Conservation (phyloP, 805 yeast genomes). For the Yarrowia sp. region DNA sequence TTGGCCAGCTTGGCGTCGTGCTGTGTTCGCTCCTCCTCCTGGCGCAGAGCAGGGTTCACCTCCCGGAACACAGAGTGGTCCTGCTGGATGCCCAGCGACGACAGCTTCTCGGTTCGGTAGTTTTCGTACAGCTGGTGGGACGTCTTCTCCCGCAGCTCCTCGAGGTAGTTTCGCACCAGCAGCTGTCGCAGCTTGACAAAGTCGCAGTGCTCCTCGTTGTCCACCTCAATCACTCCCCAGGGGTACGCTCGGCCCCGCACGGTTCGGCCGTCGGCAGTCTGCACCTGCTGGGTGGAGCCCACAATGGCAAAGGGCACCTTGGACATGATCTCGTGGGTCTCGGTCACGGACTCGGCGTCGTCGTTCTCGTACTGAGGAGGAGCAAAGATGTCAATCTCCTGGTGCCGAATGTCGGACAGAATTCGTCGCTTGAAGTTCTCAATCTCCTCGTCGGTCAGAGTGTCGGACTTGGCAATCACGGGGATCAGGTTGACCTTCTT, state of each 20-base stretch:
- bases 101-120: slow-evolving; percentile 81
- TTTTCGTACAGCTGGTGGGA: slow-evolving; percentile 73
- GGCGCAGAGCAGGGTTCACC: slow-evolving; percentile 87
- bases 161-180: slow-evolving; percentile 84
- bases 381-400: slow-evolving; percentile 69
- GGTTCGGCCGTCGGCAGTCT: slow-evolving; percentile 65
- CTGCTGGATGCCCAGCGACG: slow-evolving; percentile 82
- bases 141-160: slow-evolving; percentile 88
- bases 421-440: slow-evolving; percentile 71
- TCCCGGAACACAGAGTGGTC: slow-evolving; percentile 91
- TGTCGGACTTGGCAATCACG: slow-evolving; percentile 90
- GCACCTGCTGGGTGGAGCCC: slow-evolving; percentile 76
- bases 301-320: slow-evolving; percentile 90
- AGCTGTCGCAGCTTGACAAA: slow-evolving; percentile 85
- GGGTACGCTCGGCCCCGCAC: slow-evolving; percentile 94
- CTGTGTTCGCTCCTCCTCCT: slow-evolving; percentile 87
- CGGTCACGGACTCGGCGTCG: slow-evolving; percentile 75
- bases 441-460: slow-evolving; percentile 84
- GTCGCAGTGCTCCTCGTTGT: slow-evolving; percentile 90
- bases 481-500: slow-evolving; percentile 92
- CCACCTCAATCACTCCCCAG: slow-evolving; percentile 96
- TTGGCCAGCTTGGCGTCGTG: slow-evolving; percentile 92
- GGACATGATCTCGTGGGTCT: slow-evolving; percentile 63
- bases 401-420: slow-evolving; percentile 68
- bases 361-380: slow-evolving; percentile 78